Conservation (phyloP, 1,284 basidiomycete species). For the Pseudozyma pruni region DNA sequence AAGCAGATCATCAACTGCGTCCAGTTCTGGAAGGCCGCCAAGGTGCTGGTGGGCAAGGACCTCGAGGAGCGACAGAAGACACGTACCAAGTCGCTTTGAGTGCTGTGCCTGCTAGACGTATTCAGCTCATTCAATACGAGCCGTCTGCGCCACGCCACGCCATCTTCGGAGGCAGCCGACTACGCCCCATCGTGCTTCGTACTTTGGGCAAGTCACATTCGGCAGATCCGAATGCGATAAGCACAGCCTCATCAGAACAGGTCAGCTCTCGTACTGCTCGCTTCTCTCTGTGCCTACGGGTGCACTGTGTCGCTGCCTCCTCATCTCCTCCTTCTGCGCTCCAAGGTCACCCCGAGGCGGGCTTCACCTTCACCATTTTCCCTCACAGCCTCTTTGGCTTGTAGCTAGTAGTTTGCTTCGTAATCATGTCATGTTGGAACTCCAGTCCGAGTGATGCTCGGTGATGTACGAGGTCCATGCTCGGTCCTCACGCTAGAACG, state of each 20-base stretch:
- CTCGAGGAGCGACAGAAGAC: conserved; percentile 49
- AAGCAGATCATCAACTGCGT: conserved; percentile 97
- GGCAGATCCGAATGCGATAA: not conserved
- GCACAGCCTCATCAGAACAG: not conserved
- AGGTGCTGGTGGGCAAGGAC: conserved; percentile 73
- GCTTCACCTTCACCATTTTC: not conserved
- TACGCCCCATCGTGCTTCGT: not conserved
- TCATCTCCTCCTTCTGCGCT: not conserved
- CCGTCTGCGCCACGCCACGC: not conserved
- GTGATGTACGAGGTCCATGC: too few relatives aligned
- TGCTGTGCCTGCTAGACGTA: not conserved
- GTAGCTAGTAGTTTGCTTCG: conserved; percentile 9
- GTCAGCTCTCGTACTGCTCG: too few relatives aligned
- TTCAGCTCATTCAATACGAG: not conserved
- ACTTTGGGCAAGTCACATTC: not conserved
- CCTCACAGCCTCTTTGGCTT: conserved; percentile 8
- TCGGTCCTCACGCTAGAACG: too few relatives aligned
- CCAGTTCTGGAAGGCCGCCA: conserved; percentile 98
- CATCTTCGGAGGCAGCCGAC: not conserved
- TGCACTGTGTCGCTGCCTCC: too few relatives aligned
- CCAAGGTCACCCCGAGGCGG: not conserved
- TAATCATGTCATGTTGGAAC: conserved; percentile 2
- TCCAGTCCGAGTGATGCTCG: too few relatives aligned
- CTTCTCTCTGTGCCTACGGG: too few relatives aligned
- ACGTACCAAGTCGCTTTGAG: conserved; percentile 29